Percentiles rank a stretch among this genome's conserved stretches.
These are phyloP conservation scores for Pythium utonaiense DNA, from an alignment of 352 stramenopile genomes.

Conservation along the genomic window DNA sequence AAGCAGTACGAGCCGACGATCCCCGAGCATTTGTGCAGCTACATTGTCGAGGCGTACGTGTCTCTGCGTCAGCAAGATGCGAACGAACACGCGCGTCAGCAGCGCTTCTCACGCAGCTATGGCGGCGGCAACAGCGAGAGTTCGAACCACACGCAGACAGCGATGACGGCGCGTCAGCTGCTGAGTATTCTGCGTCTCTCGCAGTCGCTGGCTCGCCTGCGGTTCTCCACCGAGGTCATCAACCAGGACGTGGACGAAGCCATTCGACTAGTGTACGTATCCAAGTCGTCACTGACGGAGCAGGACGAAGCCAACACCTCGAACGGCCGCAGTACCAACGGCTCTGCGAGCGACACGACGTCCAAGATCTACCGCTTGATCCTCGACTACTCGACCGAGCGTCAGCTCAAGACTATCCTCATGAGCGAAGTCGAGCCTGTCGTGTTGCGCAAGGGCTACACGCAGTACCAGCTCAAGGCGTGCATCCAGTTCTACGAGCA, in stretches of 20 bases:
- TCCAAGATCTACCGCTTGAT: slow-evolving; percentile 96
- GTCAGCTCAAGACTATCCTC: slow-evolving; percentile 58
- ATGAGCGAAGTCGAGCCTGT: slow-evolving; percentile 93
- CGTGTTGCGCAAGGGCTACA: slow-evolving; percentile 96
- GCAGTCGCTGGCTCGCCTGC: slow-evolving; percentile 94
- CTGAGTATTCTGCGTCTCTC: slow-evolving; percentile 98
- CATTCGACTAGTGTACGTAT: slow-evolving; percentile 96
- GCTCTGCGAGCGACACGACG: slow-evolving; percentile 83
- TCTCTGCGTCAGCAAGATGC: slow-evolving; percentile 92
- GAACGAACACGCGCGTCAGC: slow-evolving; percentile 73
- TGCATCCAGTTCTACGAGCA: slow-evolving; percentile 95
- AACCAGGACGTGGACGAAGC: slow-evolving; percentile 98
- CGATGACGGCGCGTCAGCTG: slow-evolving; percentile 98
- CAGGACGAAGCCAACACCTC: slow-evolving; percentile 65
- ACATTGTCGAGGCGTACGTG: slow-evolving; percentile 99
- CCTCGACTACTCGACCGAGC: slow-evolving; percentile 89
- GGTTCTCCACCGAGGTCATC: slow-evolving; percentile 94
- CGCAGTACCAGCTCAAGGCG: slow-evolving; percentile 90
- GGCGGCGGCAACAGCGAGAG: slow-evolving; percentile 26
- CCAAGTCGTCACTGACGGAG: slow-evolving; percentile 93
- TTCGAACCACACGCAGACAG: slow-evolving; percentile 91
- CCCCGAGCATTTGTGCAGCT: slow-evolving; percentile 92
- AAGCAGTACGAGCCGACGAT: slow-evolving; percentile 86
- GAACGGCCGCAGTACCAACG: slow-evolving; percentile 25
- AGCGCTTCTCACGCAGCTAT: slow-evolving; percentile 42